Evolutionary conservation across 805 yeast species (phyloP).

Genomic region (Hanseniaspora mollemarum): DNA sequence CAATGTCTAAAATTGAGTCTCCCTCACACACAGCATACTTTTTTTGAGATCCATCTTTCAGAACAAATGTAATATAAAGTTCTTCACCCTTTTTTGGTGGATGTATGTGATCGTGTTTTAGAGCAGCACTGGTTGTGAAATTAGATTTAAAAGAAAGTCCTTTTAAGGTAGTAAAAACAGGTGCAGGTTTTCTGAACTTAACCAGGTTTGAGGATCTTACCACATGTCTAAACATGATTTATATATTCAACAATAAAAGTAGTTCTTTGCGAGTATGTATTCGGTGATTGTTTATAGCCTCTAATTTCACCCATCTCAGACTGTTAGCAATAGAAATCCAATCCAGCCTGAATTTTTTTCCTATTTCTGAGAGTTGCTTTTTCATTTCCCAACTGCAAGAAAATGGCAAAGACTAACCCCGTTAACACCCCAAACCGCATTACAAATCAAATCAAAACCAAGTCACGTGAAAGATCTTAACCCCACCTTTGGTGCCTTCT

Average conservation of each 20-base stretch:
- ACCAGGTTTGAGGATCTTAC: neutral
- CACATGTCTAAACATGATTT: neutral
- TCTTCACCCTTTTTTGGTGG: constrained; percentile 93
- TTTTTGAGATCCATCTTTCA: constrained; percentile 79
- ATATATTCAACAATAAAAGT: no score
- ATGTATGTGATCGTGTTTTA: constrained; percentile 71
- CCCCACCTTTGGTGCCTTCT: no score
- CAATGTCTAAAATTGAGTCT: constrained; percentile 82
- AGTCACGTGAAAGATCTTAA: no score
- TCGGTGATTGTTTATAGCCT: neutral
- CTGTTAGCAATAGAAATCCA: no score
- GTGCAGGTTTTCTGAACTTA: neutral
- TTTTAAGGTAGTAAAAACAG: neutral
- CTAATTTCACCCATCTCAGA: no score
- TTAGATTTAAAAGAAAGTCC: neutral
- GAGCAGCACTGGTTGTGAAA: neutral
- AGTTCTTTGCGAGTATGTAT: neutral
- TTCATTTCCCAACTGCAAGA: no score
- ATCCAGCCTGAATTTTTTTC: no score
- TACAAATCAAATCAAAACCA: no score
- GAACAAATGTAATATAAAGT: constrained; percentile 69
- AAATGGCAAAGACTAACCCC: no score
- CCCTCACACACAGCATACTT: constrained; percentile 84
- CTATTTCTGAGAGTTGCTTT: no score
- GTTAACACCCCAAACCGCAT: no score